Conservation (phyloP, 2,329 filamentous ascomycete species). For the Hymenoscyphus albidus region DNA sequence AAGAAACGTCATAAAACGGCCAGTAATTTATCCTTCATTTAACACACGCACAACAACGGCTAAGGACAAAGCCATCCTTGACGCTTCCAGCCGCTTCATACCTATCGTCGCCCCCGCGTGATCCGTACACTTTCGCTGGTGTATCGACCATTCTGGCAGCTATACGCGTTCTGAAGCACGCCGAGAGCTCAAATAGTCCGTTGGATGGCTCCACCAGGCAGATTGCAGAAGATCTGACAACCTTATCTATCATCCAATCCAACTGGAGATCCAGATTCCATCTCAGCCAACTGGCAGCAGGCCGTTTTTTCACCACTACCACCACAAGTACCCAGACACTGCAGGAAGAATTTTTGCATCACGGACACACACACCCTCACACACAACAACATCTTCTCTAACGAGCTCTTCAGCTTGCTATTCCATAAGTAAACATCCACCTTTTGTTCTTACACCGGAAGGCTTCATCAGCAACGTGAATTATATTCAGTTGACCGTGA, state of each 20-base stretch:
- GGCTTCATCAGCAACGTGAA: conserved; percentile 30
- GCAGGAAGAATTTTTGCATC: conserved; percentile 22
- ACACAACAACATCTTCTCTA: neutral
- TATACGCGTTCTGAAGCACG: conserved; percentile 33
- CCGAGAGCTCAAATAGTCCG: conserved; percentile 23
- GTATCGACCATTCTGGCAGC: conserved; percentile 25
- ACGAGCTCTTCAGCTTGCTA: neutral
- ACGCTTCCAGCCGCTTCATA: conserved; percentile 23
- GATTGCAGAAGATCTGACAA: conserved; percentile 26
- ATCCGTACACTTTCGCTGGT: conserved; percentile 24
- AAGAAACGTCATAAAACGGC: conserved; percentile 33
- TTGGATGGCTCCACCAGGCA: conserved; percentile 25
- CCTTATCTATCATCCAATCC: conserved; percentile 28
- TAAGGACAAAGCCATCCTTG: conserved; percentile 27
- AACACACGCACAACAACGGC: conserved; percentile 29
- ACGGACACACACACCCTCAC: conserved; percentile 11
- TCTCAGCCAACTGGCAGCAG: neutral
- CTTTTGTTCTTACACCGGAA: conserved; percentile 24
- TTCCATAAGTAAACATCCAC: conserved; percentile 11
- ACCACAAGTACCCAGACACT: conserved; percentile 22
- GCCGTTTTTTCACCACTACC: conserved; percentile 11
- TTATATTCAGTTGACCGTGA: conserved; percentile 26
- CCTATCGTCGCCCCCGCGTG: conserved; percentile 25
- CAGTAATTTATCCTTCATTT: conserved; percentile 34
- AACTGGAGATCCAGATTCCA: conserved; percentile 1